Conservation (phyloP, 192 early-diverging fungal species). For the Geranomyces michiganensis region DNA sequence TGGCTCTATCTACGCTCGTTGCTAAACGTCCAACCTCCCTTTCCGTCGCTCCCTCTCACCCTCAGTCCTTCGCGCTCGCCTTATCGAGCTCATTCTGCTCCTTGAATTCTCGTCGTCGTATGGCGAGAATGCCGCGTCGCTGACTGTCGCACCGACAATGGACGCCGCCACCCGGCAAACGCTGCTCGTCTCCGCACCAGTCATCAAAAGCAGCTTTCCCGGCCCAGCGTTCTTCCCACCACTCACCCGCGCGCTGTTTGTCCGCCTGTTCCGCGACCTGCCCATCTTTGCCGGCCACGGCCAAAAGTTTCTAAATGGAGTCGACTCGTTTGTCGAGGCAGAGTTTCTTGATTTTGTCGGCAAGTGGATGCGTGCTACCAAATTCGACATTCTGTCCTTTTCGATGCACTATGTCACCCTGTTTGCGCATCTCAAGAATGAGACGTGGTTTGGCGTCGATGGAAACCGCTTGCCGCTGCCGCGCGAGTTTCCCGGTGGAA, state of each 20-base stretch:
- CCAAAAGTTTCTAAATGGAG: constrained; percentile 17
- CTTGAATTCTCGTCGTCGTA: constrained; percentile 26
- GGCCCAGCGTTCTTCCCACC: constrained; percentile 33
- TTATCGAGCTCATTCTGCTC: constrained; percentile 21
- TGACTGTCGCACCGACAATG: constrained; percentile 23
- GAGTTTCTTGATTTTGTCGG: constrained; percentile 30
- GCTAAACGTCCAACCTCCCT: background rate
- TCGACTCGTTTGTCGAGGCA: constrained; percentile 36
- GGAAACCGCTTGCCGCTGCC: background rate
- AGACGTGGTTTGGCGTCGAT: constrained; percentile 32
- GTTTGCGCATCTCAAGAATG: constrained; percentile 33
- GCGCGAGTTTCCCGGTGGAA: background rate
- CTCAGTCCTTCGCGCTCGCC: constrained; percentile 31
- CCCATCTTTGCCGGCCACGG: constrained; percentile 39
- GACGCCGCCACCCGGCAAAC: background rate
- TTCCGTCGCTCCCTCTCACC: background rate
- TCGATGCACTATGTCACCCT: constrained; percentile 27
- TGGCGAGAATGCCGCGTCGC: constrained; percentile 18
- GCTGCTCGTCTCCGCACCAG: background rate
- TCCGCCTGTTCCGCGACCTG: constrained; percentile 34
- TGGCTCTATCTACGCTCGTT: background rate
- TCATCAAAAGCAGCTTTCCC: constrained; percentile 1
- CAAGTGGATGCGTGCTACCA: constrained; percentile 42
- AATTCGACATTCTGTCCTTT: constrained; percentile 45
- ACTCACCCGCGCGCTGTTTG: constrained; percentile 32